phyloP scores from a whole-genome alignment of 2,329 filamentous ascomycete species.

The Diaporthe velutina region DNA sequence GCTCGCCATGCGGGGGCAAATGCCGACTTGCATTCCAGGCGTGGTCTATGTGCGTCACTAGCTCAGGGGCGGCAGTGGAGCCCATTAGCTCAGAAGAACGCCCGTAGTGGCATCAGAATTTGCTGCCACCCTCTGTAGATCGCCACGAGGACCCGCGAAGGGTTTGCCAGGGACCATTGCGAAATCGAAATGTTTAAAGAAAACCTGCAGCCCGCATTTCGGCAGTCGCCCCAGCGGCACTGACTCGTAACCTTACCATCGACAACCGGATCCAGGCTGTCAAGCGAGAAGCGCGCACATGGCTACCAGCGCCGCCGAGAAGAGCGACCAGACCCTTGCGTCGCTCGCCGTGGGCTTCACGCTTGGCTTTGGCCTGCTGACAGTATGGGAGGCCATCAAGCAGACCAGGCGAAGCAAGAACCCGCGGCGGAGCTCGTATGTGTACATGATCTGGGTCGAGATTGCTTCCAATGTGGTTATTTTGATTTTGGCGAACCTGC shows the following conservation, averaged over 20 bases:
- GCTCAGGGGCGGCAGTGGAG: conserved; percentile 30
- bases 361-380: conserved; percentile 57
- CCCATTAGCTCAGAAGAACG: conserved; percentile 21
- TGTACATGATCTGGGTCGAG: conserved; percentile 61
- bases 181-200: conserved; percentile 29
- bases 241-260: conserved; percentile 25
- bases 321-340: conserved; percentile 31
- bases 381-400: conserved; percentile 55
- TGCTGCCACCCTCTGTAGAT: conserved; percentile 10
- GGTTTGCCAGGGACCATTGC: neutral
- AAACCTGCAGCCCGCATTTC: conserved; percentile 3
- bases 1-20: conserved; percentile 8
- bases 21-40: conserved; percentile 16
- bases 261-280: conserved; percentile 13
- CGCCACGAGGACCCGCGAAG: neutral
- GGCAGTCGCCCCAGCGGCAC: neutral
- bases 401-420: conserved; percentile 54
- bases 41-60: conserved; percentile 25
- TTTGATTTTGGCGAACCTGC: conserved; percentile 55
- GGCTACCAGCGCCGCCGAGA: neutral
- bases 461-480: conserved; percentile 55
- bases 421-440: conserved; percentile 50
- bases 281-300: conserved; percentile 1
- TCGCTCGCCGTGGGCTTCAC: conserved; percentile 42
- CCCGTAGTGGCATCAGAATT: conserved; percentile 34